Conservation (phyloP, 2,329 filamentous ascomycete genomes). For the Hymenoscyphus occultus region DNA sequence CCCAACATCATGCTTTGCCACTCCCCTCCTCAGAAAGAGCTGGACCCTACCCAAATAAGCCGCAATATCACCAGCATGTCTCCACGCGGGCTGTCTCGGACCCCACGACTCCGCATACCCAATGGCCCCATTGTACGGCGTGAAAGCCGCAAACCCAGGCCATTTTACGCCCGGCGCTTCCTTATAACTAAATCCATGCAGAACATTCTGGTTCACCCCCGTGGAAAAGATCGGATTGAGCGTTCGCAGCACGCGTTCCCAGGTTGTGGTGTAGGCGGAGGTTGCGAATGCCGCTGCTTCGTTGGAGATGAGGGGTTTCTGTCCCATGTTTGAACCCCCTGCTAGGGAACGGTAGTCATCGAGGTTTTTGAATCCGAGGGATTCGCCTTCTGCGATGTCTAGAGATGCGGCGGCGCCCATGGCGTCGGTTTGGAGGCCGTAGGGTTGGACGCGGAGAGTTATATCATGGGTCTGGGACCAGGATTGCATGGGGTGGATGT, state of each 20-base stretch:
- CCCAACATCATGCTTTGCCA: slow-evolving; percentile 9
- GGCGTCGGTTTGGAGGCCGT: slow-evolving; percentile 8
- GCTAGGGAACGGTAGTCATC: slow-evolving; percentile 9
- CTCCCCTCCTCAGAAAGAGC: neutral
- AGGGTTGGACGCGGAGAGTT: slow-evolving; percentile 6
- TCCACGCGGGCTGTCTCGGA: slow-evolving; percentile 7
- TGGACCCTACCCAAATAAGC: slow-evolving; percentile 6
- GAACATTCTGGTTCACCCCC: slow-evolving; percentile 9
- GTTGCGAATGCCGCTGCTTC: slow-evolving; percentile 10
- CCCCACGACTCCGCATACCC: slow-evolving; percentile 10
- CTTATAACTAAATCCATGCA: slow-evolving; percentile 5
- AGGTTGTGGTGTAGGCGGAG: slow-evolving; percentile 5
- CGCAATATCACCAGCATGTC: slow-evolving; percentile 4
- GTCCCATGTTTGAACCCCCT: slow-evolving; percentile 8
- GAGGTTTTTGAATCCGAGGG: slow-evolving; percentile 8
- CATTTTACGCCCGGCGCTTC: slow-evolving; percentile 1
- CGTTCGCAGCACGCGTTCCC: slow-evolving; percentile 6
- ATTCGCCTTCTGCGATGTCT: slow-evolving; percentile 10
- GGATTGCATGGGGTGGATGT: neutral
- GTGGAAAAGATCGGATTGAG: slow-evolving; percentile 6
- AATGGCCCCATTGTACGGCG: slow-evolving; percentile 3
- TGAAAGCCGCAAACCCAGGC: slow-evolving; percentile 11
- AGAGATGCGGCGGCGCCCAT: slow-evolving; percentile 6
- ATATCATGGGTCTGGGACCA: slow-evolving; percentile 3
- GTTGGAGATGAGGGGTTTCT: slow-evolving; percentile 7